These are phyloP conservation scores for Aspergillus sp. DNA, from an alignment of 2,329 filamentous ascomycete species.

Conservation along the genomic window DNA sequence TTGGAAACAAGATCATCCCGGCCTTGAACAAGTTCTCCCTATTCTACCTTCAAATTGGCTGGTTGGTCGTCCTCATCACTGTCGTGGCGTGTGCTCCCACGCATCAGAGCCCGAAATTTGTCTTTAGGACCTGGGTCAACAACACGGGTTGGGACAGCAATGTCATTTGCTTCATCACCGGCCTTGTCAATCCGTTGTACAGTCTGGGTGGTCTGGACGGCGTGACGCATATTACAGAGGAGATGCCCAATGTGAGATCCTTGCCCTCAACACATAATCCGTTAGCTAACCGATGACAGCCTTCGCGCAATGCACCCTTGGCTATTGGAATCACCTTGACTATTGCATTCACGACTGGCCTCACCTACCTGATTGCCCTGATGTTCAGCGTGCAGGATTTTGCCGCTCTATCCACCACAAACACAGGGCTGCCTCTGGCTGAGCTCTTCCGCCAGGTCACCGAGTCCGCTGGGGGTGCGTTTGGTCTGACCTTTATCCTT, in stretches of 20 bases:
- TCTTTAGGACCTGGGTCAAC: constrained; percentile 16
- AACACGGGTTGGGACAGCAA: constrained; percentile 17
- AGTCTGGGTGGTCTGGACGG: constrained; percentile 9
- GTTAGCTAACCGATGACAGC: not conserved
- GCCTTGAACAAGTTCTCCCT: constrained; percentile 16
- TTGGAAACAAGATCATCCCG: constrained; percentile 15
- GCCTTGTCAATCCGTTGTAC: constrained; percentile 16
- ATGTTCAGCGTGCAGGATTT: constrained; percentile 17
- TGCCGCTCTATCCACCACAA: constrained; percentile 3
- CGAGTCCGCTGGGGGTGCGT: constrained; percentile 11
- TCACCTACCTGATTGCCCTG: constrained; percentile 11
- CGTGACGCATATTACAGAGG: constrained; percentile 16
- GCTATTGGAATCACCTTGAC: constrained; percentile 13
- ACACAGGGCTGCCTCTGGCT: constrained; percentile 9
- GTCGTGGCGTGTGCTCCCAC: constrained; percentile 16
- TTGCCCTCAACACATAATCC: no score
- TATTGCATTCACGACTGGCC: constrained; percentile 10
- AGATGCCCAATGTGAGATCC: constrained; percentile 12
- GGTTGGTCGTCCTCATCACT: constrained; percentile 14
- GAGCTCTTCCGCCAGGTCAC: constrained; percentile 15
- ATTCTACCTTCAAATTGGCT: constrained; percentile 17
- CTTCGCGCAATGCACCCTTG: constrained; percentile 14
- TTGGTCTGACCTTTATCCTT: constrained; percentile 12
- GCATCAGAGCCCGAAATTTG: constrained; percentile 13
- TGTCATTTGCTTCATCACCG: constrained; percentile 19